phyloP scores from a whole-genome alignment of 2,329 filamentous ascomycete genomes.

The Hypoxylon sp. region DNA sequence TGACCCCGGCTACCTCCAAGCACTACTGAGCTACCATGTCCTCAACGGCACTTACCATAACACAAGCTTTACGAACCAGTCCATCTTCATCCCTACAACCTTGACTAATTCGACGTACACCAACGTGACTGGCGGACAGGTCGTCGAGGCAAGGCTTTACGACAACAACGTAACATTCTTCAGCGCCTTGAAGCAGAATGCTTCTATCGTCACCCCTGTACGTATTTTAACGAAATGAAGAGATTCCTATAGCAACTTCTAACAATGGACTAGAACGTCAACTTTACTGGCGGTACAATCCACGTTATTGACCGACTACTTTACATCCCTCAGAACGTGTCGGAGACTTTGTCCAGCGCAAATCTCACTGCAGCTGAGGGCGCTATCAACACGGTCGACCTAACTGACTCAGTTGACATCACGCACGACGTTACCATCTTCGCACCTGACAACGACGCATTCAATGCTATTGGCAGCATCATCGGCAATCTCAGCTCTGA shows the following conservation, averaged over 20 bases:
- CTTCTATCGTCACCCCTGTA: conserved; percentile 65
- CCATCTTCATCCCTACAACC: conserved; percentile 58
- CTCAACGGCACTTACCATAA: conserved; percentile 65
- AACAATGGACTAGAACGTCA: conserved; percentile 59
- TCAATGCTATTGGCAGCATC: conserved; percentile 69
- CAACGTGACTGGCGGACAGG: conserved; percentile 73
- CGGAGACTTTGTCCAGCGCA: conserved; percentile 58
- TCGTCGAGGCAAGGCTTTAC: conserved; percentile 62
- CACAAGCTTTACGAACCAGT: conserved; percentile 50
- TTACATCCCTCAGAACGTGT: conserved; percentile 61
- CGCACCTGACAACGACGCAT: conserved; percentile 72
- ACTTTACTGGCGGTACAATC: conserved; percentile 69
- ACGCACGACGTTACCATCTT: conserved; percentile 73
- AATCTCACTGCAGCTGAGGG: conserved; percentile 64
- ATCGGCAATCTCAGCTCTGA: conserved; percentile 63
- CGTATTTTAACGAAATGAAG: conserved; percentile 43
- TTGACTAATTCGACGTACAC: conserved; percentile 67
- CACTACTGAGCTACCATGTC: conserved; percentile 71
- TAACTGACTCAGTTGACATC: conserved; percentile 60
- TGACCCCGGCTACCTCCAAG: conserved; percentile 52
- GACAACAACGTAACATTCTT: conserved; percentile 64
- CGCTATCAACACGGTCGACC: conserved; percentile 61
- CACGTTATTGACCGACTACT: conserved; percentile 67
- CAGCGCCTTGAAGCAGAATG: conserved; percentile 66
- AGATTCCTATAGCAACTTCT: conserved; percentile 10